Percentiles rank a stretch among this genome's conserved stretches.
Conservation (phyloP, 495 filamentous ascomycete genomes). For the Niebla homalea region DNA sequence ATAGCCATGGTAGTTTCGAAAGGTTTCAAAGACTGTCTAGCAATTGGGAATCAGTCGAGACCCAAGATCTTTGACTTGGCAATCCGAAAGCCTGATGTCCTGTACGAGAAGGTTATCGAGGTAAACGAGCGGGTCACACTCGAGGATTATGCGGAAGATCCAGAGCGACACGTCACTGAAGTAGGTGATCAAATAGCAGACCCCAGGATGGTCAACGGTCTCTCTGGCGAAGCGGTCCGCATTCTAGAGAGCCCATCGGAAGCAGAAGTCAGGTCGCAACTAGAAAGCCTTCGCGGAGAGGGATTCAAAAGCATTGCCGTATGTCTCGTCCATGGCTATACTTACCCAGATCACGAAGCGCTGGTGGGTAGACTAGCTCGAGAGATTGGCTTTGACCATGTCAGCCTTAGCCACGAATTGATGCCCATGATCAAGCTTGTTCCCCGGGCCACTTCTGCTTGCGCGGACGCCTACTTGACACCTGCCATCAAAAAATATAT, state of each 20-base stretch:
- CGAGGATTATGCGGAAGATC: constrained; percentile 79
- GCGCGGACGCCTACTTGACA: constrained; percentile 91
- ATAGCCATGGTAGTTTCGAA: constrained; percentile 86
- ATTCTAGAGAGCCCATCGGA: constrained; percentile 25
- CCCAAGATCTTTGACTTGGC: constrained; percentile 76
- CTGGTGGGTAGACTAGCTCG: constrained; percentile 35
- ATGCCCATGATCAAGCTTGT: constrained; percentile 81
- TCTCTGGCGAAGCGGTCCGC: constrained; percentile 39
- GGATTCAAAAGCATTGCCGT: constrained; percentile 39
- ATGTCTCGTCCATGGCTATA: constrained; percentile 41
- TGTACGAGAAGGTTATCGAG: constrained; percentile 66
- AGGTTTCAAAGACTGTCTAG: constrained; percentile 84
- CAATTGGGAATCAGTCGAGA: constrained; percentile 74
- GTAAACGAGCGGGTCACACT: constrained; percentile 74
- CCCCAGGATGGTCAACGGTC: constrained; percentile 31
- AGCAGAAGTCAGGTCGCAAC: constrained; percentile 27
- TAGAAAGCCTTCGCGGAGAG: constrained; percentile 26
- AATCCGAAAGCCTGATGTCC: constrained; percentile 64
- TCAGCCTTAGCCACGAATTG: constrained; percentile 41
- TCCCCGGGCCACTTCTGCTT: constrained; percentile 79
- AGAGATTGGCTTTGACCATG: constrained; percentile 36
- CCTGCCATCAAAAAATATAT: constrained; percentile 95
- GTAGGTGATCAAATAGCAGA: constrained; percentile 31
- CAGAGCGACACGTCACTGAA: constrained; percentile 37
- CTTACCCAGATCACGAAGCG: constrained; percentile 40